Conservation (phyloP, 2,329 filamentous ascomycete species). For the Claviceps fusiformis region DNA sequence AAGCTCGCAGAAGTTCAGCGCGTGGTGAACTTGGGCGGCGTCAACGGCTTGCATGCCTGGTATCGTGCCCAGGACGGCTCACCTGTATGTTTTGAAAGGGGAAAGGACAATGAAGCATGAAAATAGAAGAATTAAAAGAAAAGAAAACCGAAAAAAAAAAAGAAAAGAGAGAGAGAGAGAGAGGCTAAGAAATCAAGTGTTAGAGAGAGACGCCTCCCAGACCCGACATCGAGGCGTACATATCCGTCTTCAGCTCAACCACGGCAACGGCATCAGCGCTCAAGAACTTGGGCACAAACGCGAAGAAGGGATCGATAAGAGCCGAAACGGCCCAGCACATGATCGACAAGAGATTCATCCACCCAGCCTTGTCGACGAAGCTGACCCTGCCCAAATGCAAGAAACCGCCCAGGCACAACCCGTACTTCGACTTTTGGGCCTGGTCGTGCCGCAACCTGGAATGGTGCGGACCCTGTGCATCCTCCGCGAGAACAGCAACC, state of each 20-base stretch:
- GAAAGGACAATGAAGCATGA: background rate
- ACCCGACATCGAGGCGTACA: slow-evolving; percentile 52
- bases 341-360: slow-evolving; percentile 34
- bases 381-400: slow-evolving; percentile 34
- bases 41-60: slow-evolving; percentile 35
- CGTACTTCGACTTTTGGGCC: slow-evolving; percentile 53
- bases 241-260: slow-evolving; percentile 48
- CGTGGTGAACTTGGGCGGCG: slow-evolving; percentile 27
- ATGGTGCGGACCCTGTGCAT: slow-evolving; percentile 47
- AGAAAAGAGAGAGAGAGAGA: background rate
- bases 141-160: too few species aligned
- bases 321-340: slow-evolving; percentile 42
- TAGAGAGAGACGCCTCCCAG: slow-evolving; percentile 34
- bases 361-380: slow-evolving; percentile 24
- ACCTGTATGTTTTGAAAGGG: slow-evolving; percentile 14
- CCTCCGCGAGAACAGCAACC: slow-evolving; percentile 36
- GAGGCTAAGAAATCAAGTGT: background rate
- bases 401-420: slow-evolving; percentile 37
- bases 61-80: slow-evolving; percentile 26
- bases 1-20: slow-evolving; percentile 34
- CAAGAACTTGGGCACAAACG: slow-evolving; percentile 49
- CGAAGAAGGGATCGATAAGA: slow-evolving; percentile 48
- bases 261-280: slow-evolving; percentile 48
- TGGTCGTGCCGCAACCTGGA: slow-evolving; percentile 52
- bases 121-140: too few species aligned